Conservation (phyloP, 2,329 filamentous ascomycete species). For the Pseudodiploospora longispora region DNA sequence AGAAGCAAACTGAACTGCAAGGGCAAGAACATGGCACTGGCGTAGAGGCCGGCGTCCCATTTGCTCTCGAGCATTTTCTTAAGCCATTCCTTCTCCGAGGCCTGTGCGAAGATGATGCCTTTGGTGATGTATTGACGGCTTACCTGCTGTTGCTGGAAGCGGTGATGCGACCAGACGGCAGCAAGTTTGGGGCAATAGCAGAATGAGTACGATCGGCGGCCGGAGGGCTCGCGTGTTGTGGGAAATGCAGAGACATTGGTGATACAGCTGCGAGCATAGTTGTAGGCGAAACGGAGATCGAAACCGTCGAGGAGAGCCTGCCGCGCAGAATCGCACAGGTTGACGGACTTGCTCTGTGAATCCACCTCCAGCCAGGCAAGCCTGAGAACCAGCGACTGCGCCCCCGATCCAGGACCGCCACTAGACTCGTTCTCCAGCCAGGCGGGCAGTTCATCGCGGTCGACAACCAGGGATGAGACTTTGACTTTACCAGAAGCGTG, state of each 20-base stretch:
- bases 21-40: slow-evolving; percentile 27
- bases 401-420: background rate
- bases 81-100: slow-evolving; percentile 17
- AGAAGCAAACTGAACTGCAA: slow-evolving; percentile 26
- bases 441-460: slow-evolving; percentile 4
- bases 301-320: slow-evolving; percentile 18
- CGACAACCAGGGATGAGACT: slow-evolving; percentile 6
- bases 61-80: slow-evolving; percentile 15
- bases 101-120: slow-evolving; percentile 23
- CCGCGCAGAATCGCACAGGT: slow-evolving; percentile 15
- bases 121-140: slow-evolving; percentile 15
- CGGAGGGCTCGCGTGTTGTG: slow-evolving; percentile 3
- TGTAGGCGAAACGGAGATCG: slow-evolving; percentile 21
- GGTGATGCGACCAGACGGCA: slow-evolving; percentile 26
- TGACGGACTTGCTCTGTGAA: slow-evolving; percentile 14
- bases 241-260: slow-evolving; percentile 24
- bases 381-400: slow-evolving; percentile 20
- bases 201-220: slow-evolving; percentile 21
- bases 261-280: slow-evolving; percentile 25
- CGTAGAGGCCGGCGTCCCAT: slow-evolving; percentile 20
- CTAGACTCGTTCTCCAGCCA: slow-evolving; percentile 18
- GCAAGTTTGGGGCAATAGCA: slow-evolving; percentile 31
- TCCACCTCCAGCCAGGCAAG: slow-evolving; percentile 20
- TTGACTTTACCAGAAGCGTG: slow-evolving; percentile 13
- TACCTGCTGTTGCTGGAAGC: slow-evolving; percentile 2